phyloP scores from a whole-genome alignment of 306 rosid species.

The Castanopsis chinensis region DNA sequence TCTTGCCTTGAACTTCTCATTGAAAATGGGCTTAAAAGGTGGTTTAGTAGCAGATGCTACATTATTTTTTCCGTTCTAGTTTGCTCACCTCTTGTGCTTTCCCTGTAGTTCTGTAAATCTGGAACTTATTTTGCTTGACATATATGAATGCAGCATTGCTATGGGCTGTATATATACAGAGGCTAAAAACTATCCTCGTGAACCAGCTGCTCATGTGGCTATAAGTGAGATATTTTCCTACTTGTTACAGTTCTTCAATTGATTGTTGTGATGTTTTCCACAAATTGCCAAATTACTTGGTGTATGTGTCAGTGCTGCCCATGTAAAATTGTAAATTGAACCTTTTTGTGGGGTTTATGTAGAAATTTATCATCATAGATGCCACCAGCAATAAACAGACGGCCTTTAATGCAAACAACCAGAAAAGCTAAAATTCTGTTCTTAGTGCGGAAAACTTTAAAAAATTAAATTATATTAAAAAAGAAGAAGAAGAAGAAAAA shows the following conservation, averaged over 20 bases:
- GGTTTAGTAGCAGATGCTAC: slow-evolving; percentile 21
- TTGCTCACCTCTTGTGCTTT: slow-evolving; percentile 16
- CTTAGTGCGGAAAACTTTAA: not conserved
- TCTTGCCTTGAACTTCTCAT: slow-evolving; percentile 95
- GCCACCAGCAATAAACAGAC: slow-evolving; percentile 12
- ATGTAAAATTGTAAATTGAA: slow-evolving; percentile 18
- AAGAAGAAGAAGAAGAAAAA: not conserved
- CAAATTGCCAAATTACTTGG: slow-evolving; percentile 21
- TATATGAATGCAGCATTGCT: slow-evolving; percentile 75
- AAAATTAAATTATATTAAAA: not conserved
- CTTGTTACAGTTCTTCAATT: slow-evolving; percentile 26
- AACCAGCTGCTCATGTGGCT: slow-evolving; percentile 99
- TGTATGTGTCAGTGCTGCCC: slow-evolving; percentile 16
- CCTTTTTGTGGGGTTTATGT: slow-evolving; percentile 11
- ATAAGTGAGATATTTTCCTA: slow-evolving; percentile 66
- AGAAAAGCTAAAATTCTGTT: slow-evolving; percentile 7
- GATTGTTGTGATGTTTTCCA: slow-evolving; percentile 6
- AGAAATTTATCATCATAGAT: slow-evolving; percentile 2
- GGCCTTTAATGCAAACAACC: slow-evolving; percentile 5
- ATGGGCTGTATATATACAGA: slow-evolving; percentile 91
- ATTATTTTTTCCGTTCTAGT: slow-evolving; percentile 14
- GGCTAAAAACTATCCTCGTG: slow-evolving; percentile 94
- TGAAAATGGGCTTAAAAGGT: slow-evolving; percentile 87
- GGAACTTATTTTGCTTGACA: slow-evolving; percentile 27
- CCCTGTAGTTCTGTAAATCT: slow-evolving; percentile 7